Conservation (phyloP, 768 basidiomycete species). For the Boletus eberwhitei region DNA sequence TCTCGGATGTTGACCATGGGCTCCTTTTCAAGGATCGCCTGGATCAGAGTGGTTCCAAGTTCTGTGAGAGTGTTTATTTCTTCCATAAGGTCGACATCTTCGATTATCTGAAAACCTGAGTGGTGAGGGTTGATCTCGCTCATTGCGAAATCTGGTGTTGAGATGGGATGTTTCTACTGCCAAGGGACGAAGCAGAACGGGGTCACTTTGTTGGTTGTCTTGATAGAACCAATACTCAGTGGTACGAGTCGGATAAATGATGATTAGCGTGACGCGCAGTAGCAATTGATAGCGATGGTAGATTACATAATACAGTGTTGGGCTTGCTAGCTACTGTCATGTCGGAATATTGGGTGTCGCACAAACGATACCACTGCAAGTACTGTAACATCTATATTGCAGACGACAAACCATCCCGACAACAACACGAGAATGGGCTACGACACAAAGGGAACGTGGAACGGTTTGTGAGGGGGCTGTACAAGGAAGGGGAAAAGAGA, state of each 20-base stretch:
- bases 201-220: not conserved
- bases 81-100: conserved; percentile 31
- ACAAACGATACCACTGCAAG: conserved; percentile 92
- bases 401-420: conserved; percentile 89
- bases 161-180: not conserved
- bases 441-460: conserved; percentile 94
- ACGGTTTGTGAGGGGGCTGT: conserved; percentile 85
- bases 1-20: conserved; percentile 43
- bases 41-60: conserved; percentile 59
- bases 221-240: not conserved
- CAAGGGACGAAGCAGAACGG: not conserved
- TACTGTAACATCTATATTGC: conserved; percentile 97
- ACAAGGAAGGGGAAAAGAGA: conserved; percentile 88
- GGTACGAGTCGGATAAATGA: not conserved
- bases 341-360: conserved; percentile 92
- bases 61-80: conserved; percentile 45
- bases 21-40: conserved; percentile 50
- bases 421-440: conserved; percentile 90
- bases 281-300: not conserved
- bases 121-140: not conserved
- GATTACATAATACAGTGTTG: conserved; percentile 15
- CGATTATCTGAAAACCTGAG: conserved; percentile 11
- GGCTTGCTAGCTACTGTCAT: conserved; percentile 38
- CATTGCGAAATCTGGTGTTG: conserved; percentile 9
- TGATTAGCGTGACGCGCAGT: not conserved